Evolutionary conservation across 2,329 filamentous ascomycete genomes (phyloP).

Genomic region (Podosphaera xanthii): DNA sequence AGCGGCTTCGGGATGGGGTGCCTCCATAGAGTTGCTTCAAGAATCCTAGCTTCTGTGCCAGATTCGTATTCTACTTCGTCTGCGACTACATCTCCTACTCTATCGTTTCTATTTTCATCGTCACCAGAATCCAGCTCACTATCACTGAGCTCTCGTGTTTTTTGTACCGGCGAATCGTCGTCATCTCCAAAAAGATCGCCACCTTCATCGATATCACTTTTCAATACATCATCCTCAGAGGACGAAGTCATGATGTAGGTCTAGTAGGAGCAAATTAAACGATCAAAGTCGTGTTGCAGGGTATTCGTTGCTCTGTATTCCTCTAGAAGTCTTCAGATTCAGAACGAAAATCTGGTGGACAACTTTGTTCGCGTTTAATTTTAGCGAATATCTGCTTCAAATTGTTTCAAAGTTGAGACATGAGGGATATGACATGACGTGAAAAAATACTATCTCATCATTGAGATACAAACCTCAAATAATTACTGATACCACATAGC

Average conservation of each 20-base stretch:
- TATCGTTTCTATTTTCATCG: slow-evolving; percentile 40
- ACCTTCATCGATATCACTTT: slow-evolving; percentile 25
- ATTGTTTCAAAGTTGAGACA: no score
- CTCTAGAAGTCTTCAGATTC: no score
- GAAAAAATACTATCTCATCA: no score
- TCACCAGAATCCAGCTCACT: slow-evolving; percentile 39
- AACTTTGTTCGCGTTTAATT: no score
- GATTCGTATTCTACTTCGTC: slow-evolving; percentile 20
- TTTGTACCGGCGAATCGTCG: slow-evolving; percentile 17
- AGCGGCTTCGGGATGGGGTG: slow-evolving; percentile 48
- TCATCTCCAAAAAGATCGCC: slow-evolving; percentile 41
- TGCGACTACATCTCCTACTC: slow-evolving; percentile 19
- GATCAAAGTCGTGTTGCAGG: no score
- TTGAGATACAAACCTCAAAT: no score
- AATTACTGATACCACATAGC: no score
- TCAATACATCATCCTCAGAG: slow-evolving; percentile 12
- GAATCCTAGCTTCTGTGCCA: slow-evolving; percentile 26
- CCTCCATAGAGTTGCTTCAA: slow-evolving; percentile 41
- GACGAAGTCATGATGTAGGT: slow-evolving; percentile 7
- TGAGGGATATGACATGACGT: no score
- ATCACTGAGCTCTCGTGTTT: slow-evolving; percentile 26
- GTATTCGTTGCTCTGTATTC: no score
- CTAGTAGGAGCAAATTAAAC: not conserved
- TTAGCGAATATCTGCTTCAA: no score
- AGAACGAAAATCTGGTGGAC: no score